Conservation (phyloP, 1,284 basidiomycete genomes). For the Abortiporus biennis region DNA sequence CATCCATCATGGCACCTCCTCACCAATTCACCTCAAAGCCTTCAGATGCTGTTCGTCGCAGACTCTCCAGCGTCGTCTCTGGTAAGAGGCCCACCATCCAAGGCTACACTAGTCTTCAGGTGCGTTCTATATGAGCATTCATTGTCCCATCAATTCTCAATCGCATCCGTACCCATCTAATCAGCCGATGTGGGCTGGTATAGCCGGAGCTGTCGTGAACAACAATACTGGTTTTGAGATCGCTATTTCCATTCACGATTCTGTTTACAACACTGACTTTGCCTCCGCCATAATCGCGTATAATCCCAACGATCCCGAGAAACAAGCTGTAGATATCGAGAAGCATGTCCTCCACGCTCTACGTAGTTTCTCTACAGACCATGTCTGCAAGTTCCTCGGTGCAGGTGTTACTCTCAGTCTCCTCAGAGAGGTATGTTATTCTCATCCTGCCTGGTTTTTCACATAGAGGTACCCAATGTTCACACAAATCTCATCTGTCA, state of each 20-base stretch:
- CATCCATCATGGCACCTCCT: conserved; percentile 35
- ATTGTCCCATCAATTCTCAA: conserved; percentile 15
- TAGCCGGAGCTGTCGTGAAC: conserved; percentile 54
- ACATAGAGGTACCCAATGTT: background rate
- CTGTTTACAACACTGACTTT: conserved; percentile 75
- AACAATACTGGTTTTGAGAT: conserved; percentile 59
- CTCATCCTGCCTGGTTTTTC: background rate
- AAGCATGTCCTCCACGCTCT: conserved; percentile 52
- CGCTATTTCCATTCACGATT: conserved; percentile 73
- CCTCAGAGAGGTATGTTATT: conserved; percentile 35
- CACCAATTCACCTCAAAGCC: conserved; percentile 54
- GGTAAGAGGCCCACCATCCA: conserved; percentile 44
- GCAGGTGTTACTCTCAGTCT: conserved; percentile 46
- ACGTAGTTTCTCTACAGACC: conserved; percentile 64
- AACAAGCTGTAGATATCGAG: conserved; percentile 54
- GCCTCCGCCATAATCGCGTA: conserved; percentile 48
- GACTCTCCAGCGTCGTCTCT: conserved; percentile 51
- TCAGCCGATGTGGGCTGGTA: conserved; percentile 81
- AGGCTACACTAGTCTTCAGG: conserved; percentile 56
- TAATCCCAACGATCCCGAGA: conserved; percentile 38
- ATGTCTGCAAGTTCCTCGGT: conserved; percentile 79
- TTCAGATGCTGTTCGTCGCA: conserved; percentile 55
- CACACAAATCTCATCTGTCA: conserved; percentile 1
- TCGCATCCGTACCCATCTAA: conserved; percentile 15
- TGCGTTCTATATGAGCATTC: conserved; percentile 12